Evolutionary conservation across 2,329 filamentous ascomycete species (phyloP).

Genomic region (Blastomyces silverae): DNA sequence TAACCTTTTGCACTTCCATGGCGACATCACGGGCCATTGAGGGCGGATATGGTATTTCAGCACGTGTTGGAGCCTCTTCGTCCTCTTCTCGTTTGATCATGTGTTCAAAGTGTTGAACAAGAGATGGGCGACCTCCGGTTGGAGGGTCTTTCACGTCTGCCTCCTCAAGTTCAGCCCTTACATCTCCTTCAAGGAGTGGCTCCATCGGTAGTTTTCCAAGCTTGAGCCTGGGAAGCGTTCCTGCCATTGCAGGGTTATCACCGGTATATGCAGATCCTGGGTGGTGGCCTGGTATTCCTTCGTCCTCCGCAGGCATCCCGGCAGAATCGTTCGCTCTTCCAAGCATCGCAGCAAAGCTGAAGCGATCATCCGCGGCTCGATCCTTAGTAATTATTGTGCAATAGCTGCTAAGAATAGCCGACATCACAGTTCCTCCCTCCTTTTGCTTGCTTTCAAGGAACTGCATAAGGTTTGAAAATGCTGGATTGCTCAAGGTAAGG

Average conservation of each 20-base stretch:
- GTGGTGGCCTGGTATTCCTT: constrained; percentile 62
- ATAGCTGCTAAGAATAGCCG: constrained; percentile 60
- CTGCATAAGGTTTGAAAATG: constrained; percentile 74
- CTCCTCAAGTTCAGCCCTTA: constrained; percentile 78
- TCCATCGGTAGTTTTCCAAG: constrained; percentile 83
- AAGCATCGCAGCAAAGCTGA: constrained; percentile 55
- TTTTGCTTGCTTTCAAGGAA: constrained; percentile 83
- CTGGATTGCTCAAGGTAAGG: constrained; percentile 78
- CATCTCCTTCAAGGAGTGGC: constrained; percentile 69
- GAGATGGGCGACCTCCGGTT: constrained; percentile 58
- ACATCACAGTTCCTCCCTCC: constrained; percentile 70
- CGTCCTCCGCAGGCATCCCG: constrained; percentile 58
- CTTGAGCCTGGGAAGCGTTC: constrained; percentile 57
- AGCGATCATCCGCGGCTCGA: constrained; percentile 51
- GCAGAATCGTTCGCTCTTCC: constrained; percentile 49
- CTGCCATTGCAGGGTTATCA: constrained; percentile 50
- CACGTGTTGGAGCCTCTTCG: constrained; percentile 69
- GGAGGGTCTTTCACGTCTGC: constrained; percentile 75
- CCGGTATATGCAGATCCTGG: constrained; percentile 57
- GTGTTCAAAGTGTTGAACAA: constrained; percentile 81
- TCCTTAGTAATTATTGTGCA: constrained; percentile 55
- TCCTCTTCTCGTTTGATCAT: constrained; percentile 85
- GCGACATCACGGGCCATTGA: constrained; percentile 84
- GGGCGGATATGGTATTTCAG: constrained; percentile 77
- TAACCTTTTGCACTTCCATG: constrained; percentile 89